Conservation (phyloP, 768 basidiomycete species). For the Pleurotus pulmonarius region DNA sequence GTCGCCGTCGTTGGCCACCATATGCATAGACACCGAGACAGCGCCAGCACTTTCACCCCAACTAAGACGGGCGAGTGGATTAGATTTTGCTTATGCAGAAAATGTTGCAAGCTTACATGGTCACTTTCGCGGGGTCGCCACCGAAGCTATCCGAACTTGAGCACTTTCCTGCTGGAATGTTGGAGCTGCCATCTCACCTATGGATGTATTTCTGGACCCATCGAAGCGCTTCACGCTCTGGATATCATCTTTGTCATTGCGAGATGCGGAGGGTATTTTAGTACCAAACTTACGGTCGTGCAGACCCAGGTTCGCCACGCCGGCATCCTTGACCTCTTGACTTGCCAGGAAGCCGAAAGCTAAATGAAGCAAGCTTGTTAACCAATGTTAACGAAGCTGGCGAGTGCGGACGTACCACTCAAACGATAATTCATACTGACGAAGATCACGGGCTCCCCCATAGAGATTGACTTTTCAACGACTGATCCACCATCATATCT, state of each 20-base stretch:
- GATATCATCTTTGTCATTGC: slow-evolving; percentile 8
- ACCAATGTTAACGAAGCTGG: not conserved
- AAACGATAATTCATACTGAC: slow-evolving; percentile 52
- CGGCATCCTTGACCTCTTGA: slow-evolving; percentile 38
- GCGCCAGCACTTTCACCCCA: slow-evolving; percentile 61
- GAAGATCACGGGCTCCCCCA: slow-evolving; percentile 44
- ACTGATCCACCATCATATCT: slow-evolving; percentile 40
- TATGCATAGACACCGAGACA: slow-evolving; percentile 46
- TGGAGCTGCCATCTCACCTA: slow-evolving; percentile 11
- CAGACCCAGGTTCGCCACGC: slow-evolving; percentile 54
- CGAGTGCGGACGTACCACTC: not conserved
- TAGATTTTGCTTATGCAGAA: not conserved
- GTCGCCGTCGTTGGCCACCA: slow-evolving; percentile 42
- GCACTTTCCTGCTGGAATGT: no score
- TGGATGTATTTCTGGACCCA: slow-evolving; percentile 63
- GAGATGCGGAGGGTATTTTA: not conserved
- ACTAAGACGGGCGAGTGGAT: slow-evolving; percentile 18
- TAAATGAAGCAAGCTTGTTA: slow-evolving; percentile 8
- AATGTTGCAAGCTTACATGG: slow-evolving; percentile 29
- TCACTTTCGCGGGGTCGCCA: slow-evolving; percentile 52
- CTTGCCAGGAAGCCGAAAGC: slow-evolving; percentile 43
- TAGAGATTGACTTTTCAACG: slow-evolving; percentile 38
- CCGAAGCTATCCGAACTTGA: slow-evolving; percentile 34
- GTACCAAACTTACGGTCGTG: slow-evolving; percentile 40
- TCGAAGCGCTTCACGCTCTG: slow-evolving; percentile 50